phyloP scores from a whole-genome alignment of 108 stramenopile genomes.

The Nitzschia putrida region DNA sequence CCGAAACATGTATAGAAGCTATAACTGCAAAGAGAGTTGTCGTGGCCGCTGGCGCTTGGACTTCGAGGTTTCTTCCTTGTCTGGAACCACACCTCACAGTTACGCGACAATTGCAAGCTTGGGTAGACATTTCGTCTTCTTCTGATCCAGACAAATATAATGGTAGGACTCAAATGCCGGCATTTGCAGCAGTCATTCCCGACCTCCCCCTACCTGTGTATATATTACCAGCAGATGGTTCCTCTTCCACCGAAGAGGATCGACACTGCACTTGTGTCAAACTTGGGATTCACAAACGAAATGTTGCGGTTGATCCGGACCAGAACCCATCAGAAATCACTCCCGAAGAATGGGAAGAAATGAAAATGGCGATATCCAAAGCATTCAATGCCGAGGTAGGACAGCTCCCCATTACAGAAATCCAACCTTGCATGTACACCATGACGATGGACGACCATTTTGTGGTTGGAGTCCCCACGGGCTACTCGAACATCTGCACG shows the following conservation, averaged over 20 bases:
- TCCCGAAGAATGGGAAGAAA: constrained; percentile 24
- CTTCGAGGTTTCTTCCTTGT: constrained; percentile 28
- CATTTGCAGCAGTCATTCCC: constrained; percentile 27
- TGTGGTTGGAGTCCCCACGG: constrained; percentile 31
- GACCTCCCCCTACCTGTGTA: constrained; percentile 22
- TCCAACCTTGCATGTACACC: constrained; percentile 49
- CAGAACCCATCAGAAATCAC: constrained; percentile 8
- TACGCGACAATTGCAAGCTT: constrained; percentile 45
- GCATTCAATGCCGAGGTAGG: not conserved
- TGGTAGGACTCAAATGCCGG: constrained; percentile 28
- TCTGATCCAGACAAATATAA: constrained; percentile 13
- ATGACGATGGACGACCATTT: constrained; percentile 49
- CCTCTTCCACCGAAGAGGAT: not conserved
- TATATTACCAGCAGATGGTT: constrained; percentile 28
- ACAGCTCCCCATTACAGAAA: constrained; percentile 12
- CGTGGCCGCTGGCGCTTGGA: constrained; percentile 46
- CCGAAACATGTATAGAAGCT: not conserved
- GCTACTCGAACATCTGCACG: constrained; percentile 5
- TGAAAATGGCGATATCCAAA: constrained; percentile 5
- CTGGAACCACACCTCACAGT: constrained; percentile 31
- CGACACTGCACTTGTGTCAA: constrained; percentile 31
- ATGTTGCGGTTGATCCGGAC: constrained; percentile 23
- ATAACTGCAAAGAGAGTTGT: constrained; percentile 31
- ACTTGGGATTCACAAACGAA: constrained; percentile 40
- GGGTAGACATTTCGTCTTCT: constrained; percentile 35